Percentiles rank a stretch among this genome's conserved stretches.
These are phyloP conservation scores for Trichoderma gracile DNA, from an alignment of 2,329 filamentous ascomycete genomes.

Conservation along the genomic window DNA sequence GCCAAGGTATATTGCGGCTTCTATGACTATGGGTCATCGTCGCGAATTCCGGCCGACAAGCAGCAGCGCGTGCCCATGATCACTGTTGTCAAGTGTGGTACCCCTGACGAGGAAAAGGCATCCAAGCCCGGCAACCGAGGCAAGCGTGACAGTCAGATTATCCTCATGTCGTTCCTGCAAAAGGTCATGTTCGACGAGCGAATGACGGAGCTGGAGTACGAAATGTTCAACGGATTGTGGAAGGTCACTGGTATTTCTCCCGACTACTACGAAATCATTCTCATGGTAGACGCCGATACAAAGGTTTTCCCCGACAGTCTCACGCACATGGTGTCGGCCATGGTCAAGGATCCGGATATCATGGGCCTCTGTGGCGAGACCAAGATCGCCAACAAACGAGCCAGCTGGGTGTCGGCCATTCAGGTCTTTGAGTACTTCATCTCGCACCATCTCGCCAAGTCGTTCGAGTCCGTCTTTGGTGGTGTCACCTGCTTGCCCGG, in stretches of 20 bases:
- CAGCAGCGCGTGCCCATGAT: slow-evolving; percentile 99
- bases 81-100: slow-evolving; percentile 92
- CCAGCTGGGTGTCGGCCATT: slow-evolving; percentile 94
- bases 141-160: slow-evolving; percentile 98
- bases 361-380: slow-evolving; percentile 99
- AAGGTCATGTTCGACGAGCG: slow-evolving; percentile 99
- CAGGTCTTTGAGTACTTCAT: slow-evolving; percentile 99
- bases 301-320: slow-evolving; percentile 98
- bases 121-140: slow-evolving; percentile 95
- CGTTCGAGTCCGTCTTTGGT: slow-evolving; percentile 97
- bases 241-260: slow-evolving; percentile 98
- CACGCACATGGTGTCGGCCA: slow-evolving; percentile 98
- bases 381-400: slow-evolving; percentile 97
- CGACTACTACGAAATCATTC: slow-evolving; percentile 95
- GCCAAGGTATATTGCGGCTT: slow-evolving; percentile 97
- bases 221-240: slow-evolving; percentile 99
- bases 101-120: slow-evolving; percentile 76
- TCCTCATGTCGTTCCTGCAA: slow-evolving; percentile 98
- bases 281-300: slow-evolving; percentile 99
- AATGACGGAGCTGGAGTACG: slow-evolving; percentile 98
- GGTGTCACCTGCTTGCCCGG: slow-evolving; percentile 98
- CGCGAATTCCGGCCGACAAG: slow-evolving; percentile 76
- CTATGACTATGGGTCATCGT: slow-evolving; percentile 89
- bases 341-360: slow-evolving; percentile 98
- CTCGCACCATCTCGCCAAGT: slow-evolving; percentile 94